These are phyloP conservation scores for Cymbidium sinense DNA, from an alignment of 106 monocot genomes.

Conservation along the genomic window DNA sequence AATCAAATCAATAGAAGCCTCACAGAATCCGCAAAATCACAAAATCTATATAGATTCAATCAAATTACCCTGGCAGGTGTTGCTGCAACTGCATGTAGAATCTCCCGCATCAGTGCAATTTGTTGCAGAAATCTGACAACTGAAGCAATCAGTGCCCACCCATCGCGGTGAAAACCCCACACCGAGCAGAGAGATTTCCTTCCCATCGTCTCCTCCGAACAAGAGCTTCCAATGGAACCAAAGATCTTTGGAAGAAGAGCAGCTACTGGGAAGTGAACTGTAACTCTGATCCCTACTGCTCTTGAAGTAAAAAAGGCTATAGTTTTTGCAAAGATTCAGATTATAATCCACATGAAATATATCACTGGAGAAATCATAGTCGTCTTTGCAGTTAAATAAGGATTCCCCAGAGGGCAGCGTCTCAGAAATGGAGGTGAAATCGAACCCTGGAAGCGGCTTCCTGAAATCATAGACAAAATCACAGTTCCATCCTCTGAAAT, in stretches of 20 bases:
- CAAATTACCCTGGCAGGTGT: slow-evolving; percentile 3
- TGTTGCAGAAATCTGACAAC: background rate
- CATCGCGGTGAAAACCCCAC: slow-evolving; percentile 8
- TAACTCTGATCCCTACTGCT: background rate
- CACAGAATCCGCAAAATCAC: background rate
- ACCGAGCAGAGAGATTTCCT: background rate
- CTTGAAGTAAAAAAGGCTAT: slow-evolving; percentile 8
- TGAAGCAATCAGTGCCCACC: slow-evolving; percentile 6
- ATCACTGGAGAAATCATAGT: slow-evolving; percentile 8
- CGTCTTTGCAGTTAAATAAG: slow-evolving; percentile 3
- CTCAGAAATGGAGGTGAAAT: slow-evolving; percentile 4
- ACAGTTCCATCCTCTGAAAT: slow-evolving; percentile 9
- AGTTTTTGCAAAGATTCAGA: slow-evolving; percentile 5
- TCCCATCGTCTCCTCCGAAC: background rate
- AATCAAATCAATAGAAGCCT: background rate
- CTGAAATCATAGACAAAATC: slow-evolving; percentile 4
- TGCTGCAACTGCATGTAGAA: background rate
- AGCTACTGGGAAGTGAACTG: background rate
- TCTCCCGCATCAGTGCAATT: background rate
- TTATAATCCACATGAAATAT: slow-evolving; percentile 1
- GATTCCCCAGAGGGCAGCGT: background rate
- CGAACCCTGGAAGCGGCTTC: background rate
- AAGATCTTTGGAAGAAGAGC: background rate
- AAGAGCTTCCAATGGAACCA: slow-evolving; percentile 16
- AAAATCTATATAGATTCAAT: background rate